phyloP scores from a whole-genome alignment of 2,329 filamentous ascomycete genomes.

The Xylariaceae sp. region DNA sequence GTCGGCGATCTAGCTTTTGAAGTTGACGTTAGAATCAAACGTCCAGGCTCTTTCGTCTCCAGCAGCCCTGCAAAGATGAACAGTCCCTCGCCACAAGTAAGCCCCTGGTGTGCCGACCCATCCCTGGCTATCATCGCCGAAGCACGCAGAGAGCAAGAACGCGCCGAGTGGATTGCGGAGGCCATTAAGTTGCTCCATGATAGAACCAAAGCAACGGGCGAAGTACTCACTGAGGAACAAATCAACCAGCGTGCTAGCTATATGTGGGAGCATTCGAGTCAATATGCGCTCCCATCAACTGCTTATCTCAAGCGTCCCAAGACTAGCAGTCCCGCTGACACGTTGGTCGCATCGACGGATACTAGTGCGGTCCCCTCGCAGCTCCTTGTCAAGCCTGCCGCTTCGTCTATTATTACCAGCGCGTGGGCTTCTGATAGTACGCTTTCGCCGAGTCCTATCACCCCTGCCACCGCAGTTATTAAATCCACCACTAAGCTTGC shows the following conservation, averaged over 20 bases:
- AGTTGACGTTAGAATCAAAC: background rate
- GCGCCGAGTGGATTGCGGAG: background rate
- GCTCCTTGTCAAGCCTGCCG: too few relatives aligned
- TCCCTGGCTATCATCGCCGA: constrained; percentile 1
- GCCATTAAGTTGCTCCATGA: background rate
- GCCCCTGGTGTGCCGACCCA: background rate
- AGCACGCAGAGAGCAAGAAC: background rate
- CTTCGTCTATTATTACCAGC: too few relatives aligned
- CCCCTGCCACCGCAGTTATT: too few relatives aligned
- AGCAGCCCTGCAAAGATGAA: background rate
- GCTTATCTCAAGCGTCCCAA: too few relatives aligned
- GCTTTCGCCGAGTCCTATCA: too few relatives aligned
- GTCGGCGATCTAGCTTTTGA: background rate
- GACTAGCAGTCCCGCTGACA: too few relatives aligned
- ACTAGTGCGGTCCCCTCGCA: too few relatives aligned
- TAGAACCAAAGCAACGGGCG: background rate
- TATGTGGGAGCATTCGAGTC: background rate
- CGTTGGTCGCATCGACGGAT: background rate
- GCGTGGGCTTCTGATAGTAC: too few relatives aligned
- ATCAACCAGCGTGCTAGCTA: background rate
- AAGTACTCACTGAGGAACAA: constrained; percentile 2
- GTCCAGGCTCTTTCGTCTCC: background rate
- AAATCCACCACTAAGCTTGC: too few relatives aligned
- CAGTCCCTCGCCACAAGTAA: too few relatives aligned
- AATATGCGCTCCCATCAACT: background rate